phyloP scores from a whole-genome alignment of 2,329 filamentous ascomycete genomes.

The Penicillium sp. region DNA sequence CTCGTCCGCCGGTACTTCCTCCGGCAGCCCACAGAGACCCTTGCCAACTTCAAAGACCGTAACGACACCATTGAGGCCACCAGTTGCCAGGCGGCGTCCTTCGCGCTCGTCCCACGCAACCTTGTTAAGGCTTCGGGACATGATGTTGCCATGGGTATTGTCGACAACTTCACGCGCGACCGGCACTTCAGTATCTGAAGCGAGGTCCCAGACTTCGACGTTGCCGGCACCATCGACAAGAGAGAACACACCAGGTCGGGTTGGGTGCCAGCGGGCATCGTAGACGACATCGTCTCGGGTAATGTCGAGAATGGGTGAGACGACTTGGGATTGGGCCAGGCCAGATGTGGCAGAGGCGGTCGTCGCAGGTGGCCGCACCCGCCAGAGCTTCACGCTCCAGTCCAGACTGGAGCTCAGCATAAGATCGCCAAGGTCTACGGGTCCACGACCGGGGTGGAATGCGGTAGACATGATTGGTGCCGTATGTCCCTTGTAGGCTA shows the following conservation, averaged over 20 bases:
- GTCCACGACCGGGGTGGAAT: constrained; percentile 90
- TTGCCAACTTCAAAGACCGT: constrained; percentile 89
- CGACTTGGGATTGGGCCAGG: constrained; percentile 48
- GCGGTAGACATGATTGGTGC: constrained; percentile 94
- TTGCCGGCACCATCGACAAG: constrained; percentile 90
- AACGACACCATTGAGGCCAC: constrained; percentile 85
- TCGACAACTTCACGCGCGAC: constrained; percentile 58
- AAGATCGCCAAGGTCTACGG: constrained; percentile 89
- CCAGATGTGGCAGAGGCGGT: constrained; percentile 41
- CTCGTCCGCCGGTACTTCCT: constrained; percentile 79
- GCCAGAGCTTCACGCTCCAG: constrained; percentile 98
- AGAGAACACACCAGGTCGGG: constrained; percentile 91
- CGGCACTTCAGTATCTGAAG: constrained; percentile 87
- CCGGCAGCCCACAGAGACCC: constrained; percentile 77
- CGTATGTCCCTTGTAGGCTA: constrained; percentile 85
- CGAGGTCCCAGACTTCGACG: constrained; percentile 94
- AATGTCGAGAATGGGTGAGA: constrained; percentile 81
- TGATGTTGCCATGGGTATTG: constrained; percentile 65
- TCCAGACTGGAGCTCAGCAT: constrained; percentile 90
- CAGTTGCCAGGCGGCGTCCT: constrained; percentile 81
- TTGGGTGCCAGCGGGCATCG: constrained; percentile 90
- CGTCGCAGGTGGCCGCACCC: constrained; percentile 62
- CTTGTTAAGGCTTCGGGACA: constrained; percentile 88
- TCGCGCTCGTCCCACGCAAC: constrained; percentile 90
- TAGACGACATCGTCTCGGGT: constrained; percentile 95